These are phyloP conservation scores for Protomyces inundatus DNA, from an alignment of 1,139 yeast genomes.

Conservation along the genomic window DNA sequence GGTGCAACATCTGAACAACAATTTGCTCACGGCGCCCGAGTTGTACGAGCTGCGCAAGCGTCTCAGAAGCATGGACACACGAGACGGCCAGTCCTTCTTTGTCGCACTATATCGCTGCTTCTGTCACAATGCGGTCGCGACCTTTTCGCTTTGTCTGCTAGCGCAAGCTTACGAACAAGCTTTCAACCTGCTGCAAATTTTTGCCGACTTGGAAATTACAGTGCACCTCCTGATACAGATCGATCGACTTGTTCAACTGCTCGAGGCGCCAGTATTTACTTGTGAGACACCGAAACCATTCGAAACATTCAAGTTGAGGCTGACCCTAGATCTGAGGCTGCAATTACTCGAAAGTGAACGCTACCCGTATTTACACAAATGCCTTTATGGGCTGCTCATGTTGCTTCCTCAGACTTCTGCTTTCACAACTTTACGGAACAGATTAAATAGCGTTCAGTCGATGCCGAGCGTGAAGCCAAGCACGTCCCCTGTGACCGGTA, in stretches of 20 bases:
- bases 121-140: conserved; percentile 87
- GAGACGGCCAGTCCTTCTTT: conserved; percentile 61
- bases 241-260: conserved; percentile 70
- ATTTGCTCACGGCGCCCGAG: conserved; percentile 62
- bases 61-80: conserved; percentile 4
- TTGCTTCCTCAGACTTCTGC: conserved; percentile 94
- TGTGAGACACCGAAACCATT: conserved; percentile 38
- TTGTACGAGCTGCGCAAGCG: conserved; percentile 18
- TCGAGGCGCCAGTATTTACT: conserved; percentile 87
- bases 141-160: conserved; percentile 73
- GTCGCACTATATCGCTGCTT: conserved; percentile 77
- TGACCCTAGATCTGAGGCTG: conserved; percentile 51
- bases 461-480: conserved; percentile 37
- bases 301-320: background rate
- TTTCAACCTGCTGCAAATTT: conserved; percentile 65
- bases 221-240: conserved; percentile 68
- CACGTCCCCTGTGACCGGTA: conserved; percentile 20
- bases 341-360: conserved; percentile 83
- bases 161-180: conserved; percentile 90
- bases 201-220: conserved; percentile 70
- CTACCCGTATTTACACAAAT: conserved; percentile 76
- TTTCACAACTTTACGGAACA: conserved; percentile 68
- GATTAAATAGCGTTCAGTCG: conserved; percentile 57
- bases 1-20: conserved; percentile 82
- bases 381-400: conserved; percentile 90